phyloP scores from a whole-genome alignment of 805 yeast genomes.

The Debaryomyces maramus region DNA sequence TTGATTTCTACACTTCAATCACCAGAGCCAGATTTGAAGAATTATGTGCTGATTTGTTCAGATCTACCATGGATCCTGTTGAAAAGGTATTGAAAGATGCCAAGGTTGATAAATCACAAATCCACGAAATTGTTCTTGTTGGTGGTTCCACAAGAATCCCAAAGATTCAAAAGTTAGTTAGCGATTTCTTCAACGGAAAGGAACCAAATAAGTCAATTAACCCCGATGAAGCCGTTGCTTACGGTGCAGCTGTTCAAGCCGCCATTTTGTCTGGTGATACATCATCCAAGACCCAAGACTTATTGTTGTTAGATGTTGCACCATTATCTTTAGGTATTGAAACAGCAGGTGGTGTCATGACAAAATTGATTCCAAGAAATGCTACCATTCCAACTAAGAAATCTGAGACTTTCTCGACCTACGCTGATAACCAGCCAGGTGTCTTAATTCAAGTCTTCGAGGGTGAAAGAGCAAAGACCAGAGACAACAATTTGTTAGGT shows the following conservation, averaged over 20 bases:
- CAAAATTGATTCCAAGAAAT: conserved; percentile 90
- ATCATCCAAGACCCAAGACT: conserved; percentile 46
- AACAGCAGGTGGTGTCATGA: conserved; percentile 97
- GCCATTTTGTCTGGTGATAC: conserved; percentile 93
- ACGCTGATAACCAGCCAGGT: conserved; percentile 94
- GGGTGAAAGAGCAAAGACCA: conserved; percentile 95
- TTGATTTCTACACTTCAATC: conserved; percentile 91
- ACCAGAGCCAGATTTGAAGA: conserved; percentile 99
- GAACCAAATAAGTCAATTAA: conserved; percentile 96
- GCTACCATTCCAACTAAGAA: conserved; percentile 95
- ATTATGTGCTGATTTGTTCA: conserved; percentile 87
- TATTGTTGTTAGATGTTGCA: conserved; percentile 82
- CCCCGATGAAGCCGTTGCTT: conserved; percentile 99
- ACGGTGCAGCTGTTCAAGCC: conserved; percentile 99
- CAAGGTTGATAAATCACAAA: conserved; percentile 79
- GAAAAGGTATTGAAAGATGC: conserved; percentile 95
- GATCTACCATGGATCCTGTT: conserved; percentile 93
- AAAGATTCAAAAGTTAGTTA: conserved; percentile 91
- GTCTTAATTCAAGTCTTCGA: conserved; percentile 91
- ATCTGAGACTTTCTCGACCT: conserved; percentile 93
- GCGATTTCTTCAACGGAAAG: conserved; percentile 89
- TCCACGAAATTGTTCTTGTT: conserved; percentile 93
- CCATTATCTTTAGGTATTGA: conserved; percentile 95
- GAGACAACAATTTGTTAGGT: conserved; percentile 88
- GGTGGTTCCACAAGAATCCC: conserved; percentile 99